Evolutionary conservation across 2,329 filamentous ascomycete species (phyloP).

Genomic region (Apiospora pterosperma): DNA sequence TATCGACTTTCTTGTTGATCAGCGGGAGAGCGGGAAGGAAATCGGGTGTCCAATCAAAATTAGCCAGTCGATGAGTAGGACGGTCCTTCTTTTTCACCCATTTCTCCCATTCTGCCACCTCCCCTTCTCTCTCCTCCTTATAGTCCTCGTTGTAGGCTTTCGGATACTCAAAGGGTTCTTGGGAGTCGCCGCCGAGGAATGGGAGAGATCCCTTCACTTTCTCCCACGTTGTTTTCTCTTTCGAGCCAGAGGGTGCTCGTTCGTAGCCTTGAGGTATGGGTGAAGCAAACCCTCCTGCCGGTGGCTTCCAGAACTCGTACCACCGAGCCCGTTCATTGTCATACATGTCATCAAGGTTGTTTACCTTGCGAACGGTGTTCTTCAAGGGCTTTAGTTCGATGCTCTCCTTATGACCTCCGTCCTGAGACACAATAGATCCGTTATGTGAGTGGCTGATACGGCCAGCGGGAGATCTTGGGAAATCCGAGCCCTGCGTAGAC

Average conservation of each 20-base stretch:
- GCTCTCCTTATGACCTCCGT: conserved; percentile 31
- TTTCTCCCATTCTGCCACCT: conserved; percentile 73
- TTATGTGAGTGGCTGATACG: conserved; percentile 22
- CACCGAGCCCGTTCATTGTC: conserved; percentile 44
- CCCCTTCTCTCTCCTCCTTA: conserved; percentile 49
- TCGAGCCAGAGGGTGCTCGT: conserved; percentile 38
- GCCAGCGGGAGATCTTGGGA: not conserved
- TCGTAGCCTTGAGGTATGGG: conserved; percentile 57
- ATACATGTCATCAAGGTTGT: conserved; percentile 47
- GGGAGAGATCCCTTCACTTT: conserved; percentile 47
- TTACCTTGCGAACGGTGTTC: conserved; percentile 52
- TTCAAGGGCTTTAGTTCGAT: conserved; percentile 31
- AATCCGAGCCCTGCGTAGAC: conserved; percentile 18
- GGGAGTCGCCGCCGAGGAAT: conserved; percentile 42
- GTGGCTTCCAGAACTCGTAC: conserved; percentile 65
- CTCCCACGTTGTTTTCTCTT: conserved; percentile 48
- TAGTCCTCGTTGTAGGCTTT: conserved; percentile 60
- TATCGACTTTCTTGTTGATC: conserved; percentile 87
- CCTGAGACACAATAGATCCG: conserved; percentile 34
- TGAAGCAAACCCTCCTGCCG: conserved; percentile 57
- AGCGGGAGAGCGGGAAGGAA: conserved; percentile 81
- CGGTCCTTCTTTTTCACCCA: conserved; percentile 80
- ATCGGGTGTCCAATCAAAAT: conserved; percentile 46
- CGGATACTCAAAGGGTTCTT: conserved; percentile 54
- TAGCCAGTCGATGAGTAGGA: conserved; percentile 76